A percentile compares a stretch with the other conserved stretches of the same genome.
Evolutionary conservation across 306 rosid species (phyloP).

Genomic region (Vachellia pachyceras): DNA sequence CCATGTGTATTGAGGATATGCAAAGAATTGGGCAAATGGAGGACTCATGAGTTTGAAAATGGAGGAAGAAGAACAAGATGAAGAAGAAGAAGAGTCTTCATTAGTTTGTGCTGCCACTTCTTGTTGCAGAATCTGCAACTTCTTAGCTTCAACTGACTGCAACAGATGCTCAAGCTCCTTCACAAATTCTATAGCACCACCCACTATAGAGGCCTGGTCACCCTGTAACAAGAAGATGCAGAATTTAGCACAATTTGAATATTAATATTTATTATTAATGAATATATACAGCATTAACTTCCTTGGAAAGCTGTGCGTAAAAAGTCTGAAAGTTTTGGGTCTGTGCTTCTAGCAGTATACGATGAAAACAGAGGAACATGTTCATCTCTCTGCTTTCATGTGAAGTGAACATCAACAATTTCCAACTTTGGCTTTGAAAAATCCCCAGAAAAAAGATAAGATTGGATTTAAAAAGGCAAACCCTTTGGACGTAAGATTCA

Average conservation of each 20-base stretch:
- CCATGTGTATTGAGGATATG: conserved; percentile 67
- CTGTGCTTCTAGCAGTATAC: conserved; percentile 21
- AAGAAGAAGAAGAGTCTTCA: conserved; percentile 35
- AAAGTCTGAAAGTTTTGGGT: conserved; percentile 10
- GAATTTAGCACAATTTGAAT: no score
- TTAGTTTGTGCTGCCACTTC: conserved; percentile 40
- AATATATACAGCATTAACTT: neutral
- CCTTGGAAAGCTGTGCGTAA: conserved; percentile 21
- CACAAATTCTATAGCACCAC: conserved; percentile 94
- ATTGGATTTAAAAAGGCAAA: conserved; percentile 41
- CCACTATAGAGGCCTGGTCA: conserved; percentile 95
- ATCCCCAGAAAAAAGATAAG: neutral
- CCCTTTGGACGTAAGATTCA: conserved; percentile 88
- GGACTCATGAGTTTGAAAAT: conserved; percentile 44
- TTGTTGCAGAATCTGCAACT: conserved; percentile 58
- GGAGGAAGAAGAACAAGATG: neutral
- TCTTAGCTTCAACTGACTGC: conserved; percentile 77
- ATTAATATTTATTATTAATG: neutral
- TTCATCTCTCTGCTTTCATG: conserved; percentile 7
- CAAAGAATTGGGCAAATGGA: conserved; percentile 68
- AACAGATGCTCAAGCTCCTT: conserved; percentile 80
- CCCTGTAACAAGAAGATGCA: conserved; percentile 53
- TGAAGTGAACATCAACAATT: conserved; percentile 9
- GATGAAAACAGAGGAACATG: conserved; percentile 31
- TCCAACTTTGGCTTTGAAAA: conserved; percentile 1